phyloP scores from a whole-genome alignment of 139 green algal species.

The Chlamydomonas sp. region DNA sequence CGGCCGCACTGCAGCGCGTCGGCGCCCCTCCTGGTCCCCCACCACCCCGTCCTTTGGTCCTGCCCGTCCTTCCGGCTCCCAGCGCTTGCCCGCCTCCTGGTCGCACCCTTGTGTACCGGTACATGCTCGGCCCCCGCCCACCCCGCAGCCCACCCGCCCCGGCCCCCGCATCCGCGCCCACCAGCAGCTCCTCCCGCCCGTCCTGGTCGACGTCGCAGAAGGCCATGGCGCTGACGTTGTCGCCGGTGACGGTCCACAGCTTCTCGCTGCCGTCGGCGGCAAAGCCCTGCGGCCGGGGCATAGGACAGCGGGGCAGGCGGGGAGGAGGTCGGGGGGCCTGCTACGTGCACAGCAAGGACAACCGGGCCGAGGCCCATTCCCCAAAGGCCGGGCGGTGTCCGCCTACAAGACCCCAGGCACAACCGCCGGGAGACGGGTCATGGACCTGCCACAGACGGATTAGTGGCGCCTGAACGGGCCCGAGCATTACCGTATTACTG shows the following conservation, averaged over 20 bases:
- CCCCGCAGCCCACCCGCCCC: not conserved
- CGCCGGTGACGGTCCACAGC: conserved; percentile 79
- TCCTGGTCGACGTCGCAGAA: conserved; percentile 71
- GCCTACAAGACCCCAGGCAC: too few species aligned
- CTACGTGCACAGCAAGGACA: too few species aligned
- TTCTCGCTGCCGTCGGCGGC: conserved; percentile 65
- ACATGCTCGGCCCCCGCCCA: not conserved
- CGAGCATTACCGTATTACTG: too few species aligned
- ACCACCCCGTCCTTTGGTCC: too few species aligned
- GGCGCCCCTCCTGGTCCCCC: too few species aligned
- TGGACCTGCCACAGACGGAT: too few species aligned
- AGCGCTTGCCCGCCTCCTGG: not conserved
- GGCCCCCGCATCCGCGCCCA: conserved; percentile 8
- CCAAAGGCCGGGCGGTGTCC: too few species aligned
- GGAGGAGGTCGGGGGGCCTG: not conserved
- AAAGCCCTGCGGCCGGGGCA: conserved; percentile 53
- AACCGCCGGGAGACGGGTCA: too few species aligned
- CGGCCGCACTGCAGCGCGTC: too few species aligned
- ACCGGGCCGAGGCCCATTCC: too few species aligned
- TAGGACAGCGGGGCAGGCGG: not conserved
- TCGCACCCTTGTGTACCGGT: not conserved
- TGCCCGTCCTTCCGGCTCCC: not conserved
- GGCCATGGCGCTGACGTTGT: conserved; percentile 75
- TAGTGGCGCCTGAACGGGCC: too few species aligned
- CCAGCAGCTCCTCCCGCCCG: conserved; percentile 70